These are phyloP conservation scores for Aspergillus sp. DNA, from an alignment of 2,329 filamentous ascomycete genomes.

Conservation along the genomic window DNA sequence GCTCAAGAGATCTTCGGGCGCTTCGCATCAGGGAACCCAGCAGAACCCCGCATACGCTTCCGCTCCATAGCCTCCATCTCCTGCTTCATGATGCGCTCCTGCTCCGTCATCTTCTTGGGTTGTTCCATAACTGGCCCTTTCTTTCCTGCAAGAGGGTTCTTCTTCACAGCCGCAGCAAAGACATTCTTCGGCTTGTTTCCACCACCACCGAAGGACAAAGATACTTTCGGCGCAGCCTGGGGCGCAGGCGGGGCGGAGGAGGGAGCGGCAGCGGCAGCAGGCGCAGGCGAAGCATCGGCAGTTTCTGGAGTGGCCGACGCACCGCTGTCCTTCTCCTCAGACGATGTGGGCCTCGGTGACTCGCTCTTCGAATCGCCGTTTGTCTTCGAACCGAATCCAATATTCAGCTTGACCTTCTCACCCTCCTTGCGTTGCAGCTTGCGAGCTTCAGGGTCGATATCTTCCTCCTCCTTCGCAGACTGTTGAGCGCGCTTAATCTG, in stretches of 20 bases:
- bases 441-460: constrained; percentile 45
- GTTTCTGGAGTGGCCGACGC: constrained; percentile 16
- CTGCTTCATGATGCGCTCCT: constrained; percentile 85
- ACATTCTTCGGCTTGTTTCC: constrained; percentile 62
- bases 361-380: constrained; percentile 27
- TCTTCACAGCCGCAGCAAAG: constrained; percentile 63
- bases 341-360: constrained; percentile 25
- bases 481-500: constrained; percentile 77
- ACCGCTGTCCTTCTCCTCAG: constrained; percentile 23
- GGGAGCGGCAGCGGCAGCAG: constrained; percentile 15
- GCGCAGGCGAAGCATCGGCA: constrained; percentile 19
- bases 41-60: constrained; percentile 55
- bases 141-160: constrained; percentile 70
- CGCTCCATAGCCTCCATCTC: constrained; percentile 64
- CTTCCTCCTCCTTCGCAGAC: constrained; percentile 53
- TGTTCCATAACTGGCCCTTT: constrained; percentile 61
- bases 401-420: constrained; percentile 74
- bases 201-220: constrained; percentile 64
- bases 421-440: constrained; percentile 61
- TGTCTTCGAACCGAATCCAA: constrained; percentile 50
- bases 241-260: constrained; percentile 20
- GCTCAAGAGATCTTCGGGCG: constrained; percentile 36
- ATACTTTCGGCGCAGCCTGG: constrained; percentile 46
- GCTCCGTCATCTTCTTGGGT: constrained; percentile 83
- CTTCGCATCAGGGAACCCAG: constrained; percentile 36